Conservation (phyloP, 345 rosid species). For the Erysimum cheiranthoides region DNA sequence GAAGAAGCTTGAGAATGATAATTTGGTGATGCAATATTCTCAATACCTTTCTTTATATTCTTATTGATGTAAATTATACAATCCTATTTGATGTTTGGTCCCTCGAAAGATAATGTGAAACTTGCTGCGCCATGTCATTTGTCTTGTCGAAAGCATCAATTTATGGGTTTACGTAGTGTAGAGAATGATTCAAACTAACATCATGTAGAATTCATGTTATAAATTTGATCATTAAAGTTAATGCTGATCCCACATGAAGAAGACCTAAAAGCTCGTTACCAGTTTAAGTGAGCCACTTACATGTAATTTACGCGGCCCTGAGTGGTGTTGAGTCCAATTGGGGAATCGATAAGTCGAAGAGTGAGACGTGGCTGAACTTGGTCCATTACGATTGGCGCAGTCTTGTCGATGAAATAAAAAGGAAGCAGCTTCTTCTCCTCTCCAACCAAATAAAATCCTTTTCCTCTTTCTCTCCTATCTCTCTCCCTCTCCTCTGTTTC, state of each 20-base stretch:
- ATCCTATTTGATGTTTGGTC: constrained; percentile 17
- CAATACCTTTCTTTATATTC: constrained; percentile 12
- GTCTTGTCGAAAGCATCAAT: constrained; percentile 22
- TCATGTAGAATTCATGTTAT: not conserved
- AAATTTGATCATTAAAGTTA: not conserved
- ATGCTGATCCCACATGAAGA: not conserved
- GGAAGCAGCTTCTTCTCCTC: constrained; percentile 50
- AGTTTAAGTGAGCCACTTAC: not conserved
- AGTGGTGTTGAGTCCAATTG: constrained; percentile 4
- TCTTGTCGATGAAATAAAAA: not conserved
- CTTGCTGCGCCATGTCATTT: constrained; percentile 39
- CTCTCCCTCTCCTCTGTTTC: constrained; percentile 29
- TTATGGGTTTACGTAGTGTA: not conserved
- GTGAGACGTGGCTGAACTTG: constrained; percentile 51
- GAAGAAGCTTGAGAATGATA: constrained; percentile 36
- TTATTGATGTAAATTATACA: constrained; percentile 37
- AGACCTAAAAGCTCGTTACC: not conserved
- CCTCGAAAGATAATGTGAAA: constrained; percentile 10
- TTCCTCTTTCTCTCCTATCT: constrained; percentile 8
- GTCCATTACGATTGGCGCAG: constrained; percentile 36
- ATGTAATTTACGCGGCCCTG: not conserved
- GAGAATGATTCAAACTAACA: not conserved
- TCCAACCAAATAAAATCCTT: constrained; percentile 50
- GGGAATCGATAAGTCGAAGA: constrained; percentile 33
- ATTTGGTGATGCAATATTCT: constrained; percentile 31